These are phyloP conservation scores for Acacia pycnantha DNA, from an alignment of 331 rosid species.

Conservation along the genomic window DNA sequence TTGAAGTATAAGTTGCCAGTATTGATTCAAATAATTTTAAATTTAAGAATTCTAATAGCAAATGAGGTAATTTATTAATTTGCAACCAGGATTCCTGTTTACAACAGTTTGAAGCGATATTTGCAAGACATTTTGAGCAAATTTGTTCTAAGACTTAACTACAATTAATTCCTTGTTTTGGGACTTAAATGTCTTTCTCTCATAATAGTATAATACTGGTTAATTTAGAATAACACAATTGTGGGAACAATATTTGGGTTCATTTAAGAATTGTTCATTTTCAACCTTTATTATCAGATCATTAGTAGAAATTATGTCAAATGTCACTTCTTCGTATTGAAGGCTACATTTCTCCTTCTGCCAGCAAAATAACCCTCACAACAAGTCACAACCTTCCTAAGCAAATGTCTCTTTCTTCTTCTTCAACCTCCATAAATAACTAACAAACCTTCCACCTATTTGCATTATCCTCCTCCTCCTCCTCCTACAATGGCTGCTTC, in stretches of 20 bases:
- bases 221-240: not conserved
- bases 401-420: not conserved
- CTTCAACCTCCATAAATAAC: conserved; percentile 32
- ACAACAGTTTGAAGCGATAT: too few species aligned
- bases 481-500: conserved; percentile 46
- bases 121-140: too few species aligned
- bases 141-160: too few species aligned
- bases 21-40: not conserved
- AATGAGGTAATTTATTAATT: not conserved
- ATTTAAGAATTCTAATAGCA: not conserved
- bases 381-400: conserved; percentile 20
- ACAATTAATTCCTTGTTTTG: too few species aligned
- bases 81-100: too few species aligned
- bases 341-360: conserved; percentile 59
- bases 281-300: conserved; percentile 37
- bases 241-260: not conserved
- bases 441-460: conserved; percentile 30
- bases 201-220: not conserved
- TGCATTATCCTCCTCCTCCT: conserved; percentile 11
- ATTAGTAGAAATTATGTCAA: conserved; percentile 42
- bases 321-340: conserved; percentile 50
- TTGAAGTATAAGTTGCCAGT: not conserved
- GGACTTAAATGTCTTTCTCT: too few species aligned
- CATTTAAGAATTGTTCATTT: not conserved
- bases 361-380: conserved; percentile 33